Conservation (phyloP, 148 eudicot species). For the Cornus florida region DNA sequence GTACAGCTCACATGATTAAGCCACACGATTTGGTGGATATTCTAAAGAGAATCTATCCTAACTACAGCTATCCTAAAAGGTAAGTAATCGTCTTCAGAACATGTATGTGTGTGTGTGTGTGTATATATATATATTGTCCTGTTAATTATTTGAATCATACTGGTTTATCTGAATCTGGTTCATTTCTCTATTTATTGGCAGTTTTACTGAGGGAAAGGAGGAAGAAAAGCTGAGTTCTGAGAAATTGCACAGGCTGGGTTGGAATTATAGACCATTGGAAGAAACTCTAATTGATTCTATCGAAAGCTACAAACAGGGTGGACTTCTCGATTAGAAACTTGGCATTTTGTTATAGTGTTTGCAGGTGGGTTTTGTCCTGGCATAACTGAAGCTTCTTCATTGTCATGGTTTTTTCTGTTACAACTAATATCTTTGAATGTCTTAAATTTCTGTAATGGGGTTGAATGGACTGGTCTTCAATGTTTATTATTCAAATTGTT, state of each 20-base stretch:
- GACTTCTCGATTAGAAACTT: slow-evolving; percentile 14
- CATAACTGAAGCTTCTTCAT: no score
- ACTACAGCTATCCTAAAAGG: slow-evolving; percentile 46
- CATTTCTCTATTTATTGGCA: slow-evolving; percentile 15
- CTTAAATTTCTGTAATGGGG: no score
- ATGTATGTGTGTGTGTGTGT: not conserved
- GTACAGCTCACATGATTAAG: slow-evolving; percentile 44
- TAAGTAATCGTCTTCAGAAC: slow-evolving; percentile 13
- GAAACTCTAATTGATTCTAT: slow-evolving; percentile 39
- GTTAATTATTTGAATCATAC: not conserved
- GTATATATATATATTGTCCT: not conserved
- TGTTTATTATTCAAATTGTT: no score
- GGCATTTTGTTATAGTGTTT: not conserved
- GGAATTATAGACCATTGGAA: slow-evolving; percentile 35
- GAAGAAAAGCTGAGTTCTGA: slow-evolving; percentile 18
- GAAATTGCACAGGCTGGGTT: slow-evolving; percentile 39
- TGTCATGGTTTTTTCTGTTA: no score
- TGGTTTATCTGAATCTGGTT: not conserved
- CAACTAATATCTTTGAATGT: no score
- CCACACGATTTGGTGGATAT: slow-evolving; percentile 51
- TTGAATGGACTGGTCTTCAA: no score
- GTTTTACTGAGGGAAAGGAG: slow-evolving; percentile 28
- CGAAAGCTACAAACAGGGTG: slow-evolving; percentile 22
- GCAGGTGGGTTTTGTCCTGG: not conserved
- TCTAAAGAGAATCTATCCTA: slow-evolving; percentile 27